Conservation (phyloP, 768 basidiomycete species). For the Lyophyllum semitale region DNA sequence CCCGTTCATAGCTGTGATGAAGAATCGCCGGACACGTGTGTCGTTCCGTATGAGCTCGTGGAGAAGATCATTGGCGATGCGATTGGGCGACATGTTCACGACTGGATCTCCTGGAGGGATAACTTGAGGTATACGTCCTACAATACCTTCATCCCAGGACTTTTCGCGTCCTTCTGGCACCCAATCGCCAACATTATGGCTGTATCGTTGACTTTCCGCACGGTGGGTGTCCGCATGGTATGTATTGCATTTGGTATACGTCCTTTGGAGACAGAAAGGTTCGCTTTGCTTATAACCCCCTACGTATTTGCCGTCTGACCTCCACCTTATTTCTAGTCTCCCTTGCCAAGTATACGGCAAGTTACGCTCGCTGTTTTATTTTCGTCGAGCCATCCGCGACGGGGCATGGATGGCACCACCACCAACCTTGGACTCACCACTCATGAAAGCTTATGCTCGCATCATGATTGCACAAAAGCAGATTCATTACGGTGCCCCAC, state of each 20-base stretch:
- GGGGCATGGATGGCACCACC: slow-evolving; percentile 1
- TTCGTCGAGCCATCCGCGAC: neutral
- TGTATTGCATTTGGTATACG: slow-evolving; percentile 10
- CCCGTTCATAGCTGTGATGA: neutral
- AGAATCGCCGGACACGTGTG: neutral
- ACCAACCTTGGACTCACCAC: neutral
- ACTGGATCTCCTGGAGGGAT: neutral
- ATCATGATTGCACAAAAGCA: slow-evolving; percentile 2
- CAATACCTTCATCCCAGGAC: neutral
- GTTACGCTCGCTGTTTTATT: slow-evolving; percentile 9
- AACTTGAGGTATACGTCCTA: neutral
- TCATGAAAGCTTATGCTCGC: slow-evolving; percentile 4
- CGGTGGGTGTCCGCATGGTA: slow-evolving; percentile 4
- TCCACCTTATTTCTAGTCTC: neutral
- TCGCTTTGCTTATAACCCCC: neutral
- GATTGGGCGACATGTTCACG: slow-evolving; percentile 1
- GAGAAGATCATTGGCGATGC: neutral
- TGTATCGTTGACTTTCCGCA: slow-evolving; percentile 9
- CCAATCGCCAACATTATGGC: slow-evolving; percentile 5
- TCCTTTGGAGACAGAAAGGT: slow-evolving; percentile 3
- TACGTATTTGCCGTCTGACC: neutral
- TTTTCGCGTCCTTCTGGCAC: slow-evolving; percentile 6
- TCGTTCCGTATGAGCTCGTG: neutral
- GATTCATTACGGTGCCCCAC: neutral
- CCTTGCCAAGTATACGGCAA: slow-evolving; percentile 1